Evolutionary conservation across 2,329 filamentous ascomycete species (phyloP), one percentile per base, ranked within the genome.

Genomic region (Metarhizium guizhouense): DNA sequence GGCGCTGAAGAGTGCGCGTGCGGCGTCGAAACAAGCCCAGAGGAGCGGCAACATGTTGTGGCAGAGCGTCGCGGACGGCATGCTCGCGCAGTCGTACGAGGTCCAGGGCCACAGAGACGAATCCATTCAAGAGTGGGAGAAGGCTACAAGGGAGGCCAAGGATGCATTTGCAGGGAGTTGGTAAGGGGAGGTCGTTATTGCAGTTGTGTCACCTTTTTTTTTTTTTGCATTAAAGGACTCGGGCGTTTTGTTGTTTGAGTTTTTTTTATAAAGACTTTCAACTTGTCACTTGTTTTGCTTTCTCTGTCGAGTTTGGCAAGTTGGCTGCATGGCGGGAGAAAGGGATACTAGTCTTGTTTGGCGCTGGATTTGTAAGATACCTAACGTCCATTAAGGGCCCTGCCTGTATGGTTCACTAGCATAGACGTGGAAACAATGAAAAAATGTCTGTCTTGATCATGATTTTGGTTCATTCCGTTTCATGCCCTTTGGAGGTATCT

Each of bases 41-140:
- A 82, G 82, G 66, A 87, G 84, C 61, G 85, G 86, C 25, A 88
- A 89, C 65, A 74, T 83, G 16, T 71, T 91, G 52, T 92, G 88
- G 88, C 85, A 85, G 73, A 91, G 87, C 64, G 90, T 95, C 7
- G 87, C 88, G 1, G 85, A 88, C 61, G 87, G 86, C 25, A 86
- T 94, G 81, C 76, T 93, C 51, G 85, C 85, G 1, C 83, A 90
- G 63, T 89, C 85, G 25, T 80, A 87, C 60, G 87, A 90, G 62
- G 80, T 87, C 55, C 83, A 88, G 64, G 88, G 88, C 25, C 83
- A 87, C 62, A 64, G 67, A 42, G 67, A 70, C 4, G 73, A 77
- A 58, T 74, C 75, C 10, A 64, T 63, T 50, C 61, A 63, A 51
- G 71, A 76, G 54, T 71, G 70, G 62, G 68, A 74, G 42, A 70